Evolutionary conservation across 2,329 filamentous ascomycete species (phyloP).

Genomic region (Arachnomyces sp.): DNA sequence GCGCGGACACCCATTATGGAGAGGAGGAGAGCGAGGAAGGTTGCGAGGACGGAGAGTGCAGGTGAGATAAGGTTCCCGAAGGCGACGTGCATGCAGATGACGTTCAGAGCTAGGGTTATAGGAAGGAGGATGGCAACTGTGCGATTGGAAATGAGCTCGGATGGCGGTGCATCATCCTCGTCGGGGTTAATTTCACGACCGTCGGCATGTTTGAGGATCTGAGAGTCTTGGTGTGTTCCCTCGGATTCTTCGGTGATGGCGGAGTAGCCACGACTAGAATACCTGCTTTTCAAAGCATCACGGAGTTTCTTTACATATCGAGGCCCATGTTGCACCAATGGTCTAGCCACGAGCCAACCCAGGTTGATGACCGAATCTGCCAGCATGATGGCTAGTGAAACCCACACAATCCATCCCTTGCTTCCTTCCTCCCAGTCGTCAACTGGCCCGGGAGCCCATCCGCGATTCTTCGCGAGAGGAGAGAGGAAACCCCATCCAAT

Average conservation of each 20-base stretch:
- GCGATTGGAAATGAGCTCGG: slow-evolving; percentile 68
- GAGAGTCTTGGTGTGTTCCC: slow-evolving; percentile 9
- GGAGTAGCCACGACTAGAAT: slow-evolving; percentile 25
- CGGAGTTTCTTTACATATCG: slow-evolving; percentile 23
- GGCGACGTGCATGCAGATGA: slow-evolving; percentile 70
- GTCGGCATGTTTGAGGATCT: slow-evolving; percentile 14
- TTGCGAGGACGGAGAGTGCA: slow-evolving; percentile 66
- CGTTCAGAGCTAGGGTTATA: slow-evolving; percentile 69
- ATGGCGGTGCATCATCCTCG: slow-evolving; percentile 71
- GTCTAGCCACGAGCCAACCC: slow-evolving; percentile 64
- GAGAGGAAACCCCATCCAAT: slow-evolving; percentile 88
- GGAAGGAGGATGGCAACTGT: slow-evolving; percentile 69
- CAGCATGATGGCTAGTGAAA: slow-evolving; percentile 93
- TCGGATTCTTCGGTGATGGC: slow-evolving; percentile 19
- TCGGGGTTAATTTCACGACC: too few species aligned
- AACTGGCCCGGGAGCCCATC: slow-evolving; percentile 84
- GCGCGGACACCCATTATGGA: slow-evolving; percentile 59
- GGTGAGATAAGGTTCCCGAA: slow-evolving; percentile 79
- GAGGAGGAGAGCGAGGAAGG: slow-evolving; percentile 69
- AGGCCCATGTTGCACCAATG: slow-evolving; percentile 47
- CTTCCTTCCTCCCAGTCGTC: slow-evolving; percentile 85
- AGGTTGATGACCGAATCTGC: slow-evolving; percentile 86
- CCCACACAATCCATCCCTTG: slow-evolving; percentile 98
- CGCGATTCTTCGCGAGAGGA: slow-evolving; percentile 73
- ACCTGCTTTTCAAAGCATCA: slow-evolving; percentile 20